Base-by-base conservation (phyloP, 306 rosid genomes). In the Acacia confusa region DNA sequence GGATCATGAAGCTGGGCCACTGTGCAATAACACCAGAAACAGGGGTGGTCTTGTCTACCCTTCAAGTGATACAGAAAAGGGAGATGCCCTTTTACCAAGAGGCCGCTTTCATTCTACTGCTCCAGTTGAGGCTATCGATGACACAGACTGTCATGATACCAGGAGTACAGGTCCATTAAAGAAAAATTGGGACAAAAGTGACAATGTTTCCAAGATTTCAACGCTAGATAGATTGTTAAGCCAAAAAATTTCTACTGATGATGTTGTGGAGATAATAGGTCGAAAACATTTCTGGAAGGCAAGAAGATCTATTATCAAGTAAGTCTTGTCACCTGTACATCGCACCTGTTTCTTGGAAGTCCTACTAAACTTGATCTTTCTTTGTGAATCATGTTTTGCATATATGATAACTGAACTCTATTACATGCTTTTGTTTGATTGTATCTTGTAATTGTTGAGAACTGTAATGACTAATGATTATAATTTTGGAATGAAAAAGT, bases 261-360 rank as follows among this genome's bases (percentile, higher is more conserved):
- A 93, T 79, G 93, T 91, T 70, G 99, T 89, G 16, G 96, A 85
- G 81, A 76, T 92, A 71, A 90, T 95, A 81, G 99, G 99, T 79
- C 98, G 86, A 85, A 91, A 92, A 79, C 97, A 91, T 84, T 95
- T 95, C 86, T 93, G 96, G 99, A 95, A 91, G 86, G 99, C 99
- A 9, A 92, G 99, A 88, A 93, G 84, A 85, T 97, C 86, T 70
- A 95, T 95, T 78, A 86, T 81, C 86, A 89, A 86, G 99, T 95
- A 95, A 88, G 98, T 85, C 72, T 67, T 27, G 17, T 64, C 81
- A 6, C 65, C 78, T 30, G 72, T 65, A 47, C 73, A 24, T 53
- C 50, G 36, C 77, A 76, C 74, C 32, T 70, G 76, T 81, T 82
- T 55, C 38, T 65, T 15, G 63, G 70, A 47, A 45, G 68, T 82